Evolutionary conservation across 2,329 filamentous ascomycete genomes (phyloP).

Genomic region (Ophiostoma ips): DNA sequence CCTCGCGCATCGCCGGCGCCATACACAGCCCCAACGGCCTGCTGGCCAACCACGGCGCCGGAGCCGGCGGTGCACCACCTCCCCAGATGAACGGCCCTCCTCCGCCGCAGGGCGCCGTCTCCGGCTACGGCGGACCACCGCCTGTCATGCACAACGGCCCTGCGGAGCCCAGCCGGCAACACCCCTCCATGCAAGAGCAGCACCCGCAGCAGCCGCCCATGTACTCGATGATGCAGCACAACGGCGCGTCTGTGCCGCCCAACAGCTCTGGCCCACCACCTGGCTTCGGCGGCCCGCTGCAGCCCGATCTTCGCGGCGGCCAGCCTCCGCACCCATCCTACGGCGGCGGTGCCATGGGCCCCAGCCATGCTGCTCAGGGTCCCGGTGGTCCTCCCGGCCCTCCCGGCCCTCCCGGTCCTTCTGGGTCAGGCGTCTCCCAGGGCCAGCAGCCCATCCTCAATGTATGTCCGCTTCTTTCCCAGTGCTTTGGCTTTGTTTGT

Average conservation of each 20-base stretch:
- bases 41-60: constrained; percentile 53
- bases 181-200: constrained; percentile 10
- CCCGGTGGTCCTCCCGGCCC: neutral
- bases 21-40: constrained; percentile 90
- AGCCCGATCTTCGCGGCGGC: constrained; percentile 44
- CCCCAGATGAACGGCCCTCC: constrained; percentile 32
- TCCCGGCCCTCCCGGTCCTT: constrained; percentile 15
- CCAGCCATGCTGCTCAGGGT: constrained; percentile 23
- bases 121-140: constrained; percentile 34
- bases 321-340: constrained; percentile 45
- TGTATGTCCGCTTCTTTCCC: constrained; percentile 31
- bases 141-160: constrained; percentile 32
- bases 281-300: constrained; percentile 57
- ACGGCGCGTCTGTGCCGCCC: constrained; percentile 28
- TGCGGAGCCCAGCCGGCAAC: constrained; percentile 24
- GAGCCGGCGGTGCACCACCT: constrained; percentile 17
- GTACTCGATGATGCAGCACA: constrained; percentile 40
- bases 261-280: constrained; percentile 42
- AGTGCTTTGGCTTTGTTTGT: neutral
- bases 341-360: constrained; percentile 26
- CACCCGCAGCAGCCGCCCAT: constrained; percentile 34
- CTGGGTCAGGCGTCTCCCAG: constrained; percentile 50
- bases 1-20: constrained; percentile 61
- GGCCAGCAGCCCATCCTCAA: constrained; percentile 77
- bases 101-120: constrained; percentile 35